These are phyloP conservation scores for Aquilaria agallochum DNA, from an alignment of 441 rosid genomes.

Conservation along the genomic window DNA sequence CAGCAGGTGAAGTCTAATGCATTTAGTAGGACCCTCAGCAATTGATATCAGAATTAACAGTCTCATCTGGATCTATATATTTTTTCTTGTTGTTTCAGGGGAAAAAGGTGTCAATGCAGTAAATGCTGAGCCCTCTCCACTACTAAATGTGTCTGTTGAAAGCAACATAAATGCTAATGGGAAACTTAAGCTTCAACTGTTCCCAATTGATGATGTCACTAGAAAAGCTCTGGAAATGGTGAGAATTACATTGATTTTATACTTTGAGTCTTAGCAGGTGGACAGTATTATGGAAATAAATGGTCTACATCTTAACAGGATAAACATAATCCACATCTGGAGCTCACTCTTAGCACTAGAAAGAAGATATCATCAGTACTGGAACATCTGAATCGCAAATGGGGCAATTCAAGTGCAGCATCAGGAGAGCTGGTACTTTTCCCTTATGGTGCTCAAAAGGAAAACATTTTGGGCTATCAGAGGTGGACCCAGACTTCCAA, in stretches of 20 bases:
- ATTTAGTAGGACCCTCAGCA: constrained; percentile 15
- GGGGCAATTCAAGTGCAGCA: constrained; percentile 88
- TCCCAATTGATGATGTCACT: constrained; percentile 89
- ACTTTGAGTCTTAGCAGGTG: constrained; percentile 19
- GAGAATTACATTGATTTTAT: constrained; percentile 27
- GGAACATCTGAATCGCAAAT: constrained; percentile 93
- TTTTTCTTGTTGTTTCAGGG: constrained; percentile 34
- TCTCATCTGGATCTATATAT: constrained; percentile 14
- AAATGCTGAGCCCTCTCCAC: constrained; percentile 39
- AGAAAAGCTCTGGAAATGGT: constrained; percentile 91
- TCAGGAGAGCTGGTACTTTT: constrained; percentile 79
- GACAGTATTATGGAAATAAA: constrained; percentile 16
- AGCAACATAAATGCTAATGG: constrained; percentile 38
- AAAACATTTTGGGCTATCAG: constrained; percentile 45
- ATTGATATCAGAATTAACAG: constrained; percentile 14
- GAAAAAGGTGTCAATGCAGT: constrained; percentile 32
- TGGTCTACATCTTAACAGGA: constrained; percentile 49
- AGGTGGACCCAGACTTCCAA: constrained; percentile 83
- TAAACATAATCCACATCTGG: constrained; percentile 90
- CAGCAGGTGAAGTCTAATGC: constrained; percentile 25
- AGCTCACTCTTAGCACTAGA: constrained; percentile 88
- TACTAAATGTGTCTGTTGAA: constrained; percentile 45
- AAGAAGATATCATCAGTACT: constrained; percentile 94
- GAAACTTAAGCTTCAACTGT: constrained; percentile 93
- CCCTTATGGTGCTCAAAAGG: constrained; percentile 69